Conservation (phyloP, 345 rosid species). For the Draba incana region DNA sequence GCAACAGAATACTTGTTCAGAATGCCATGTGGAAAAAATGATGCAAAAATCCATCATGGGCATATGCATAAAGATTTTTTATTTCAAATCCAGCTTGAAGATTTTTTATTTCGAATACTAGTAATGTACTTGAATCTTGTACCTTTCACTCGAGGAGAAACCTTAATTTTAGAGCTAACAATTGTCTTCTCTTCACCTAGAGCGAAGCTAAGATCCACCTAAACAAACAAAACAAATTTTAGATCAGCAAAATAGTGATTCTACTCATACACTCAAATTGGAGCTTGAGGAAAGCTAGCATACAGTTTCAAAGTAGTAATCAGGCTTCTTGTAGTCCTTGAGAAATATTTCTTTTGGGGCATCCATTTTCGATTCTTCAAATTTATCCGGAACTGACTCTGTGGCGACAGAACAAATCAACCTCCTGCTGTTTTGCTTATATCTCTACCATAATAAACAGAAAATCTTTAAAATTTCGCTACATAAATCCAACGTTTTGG, state of each 20-base stretch:
- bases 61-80: too few species aligned
- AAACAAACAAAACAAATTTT: conserved; percentile 32
- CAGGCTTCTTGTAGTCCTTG: conserved; percentile 92
- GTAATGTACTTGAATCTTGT: conserved; percentile 8
- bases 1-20: conserved; percentile 28
- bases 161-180: conserved; percentile 80
- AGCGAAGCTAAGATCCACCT: conserved; percentile 84
- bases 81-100: conserved; percentile 4
- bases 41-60: background rate
- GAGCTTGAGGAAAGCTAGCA: conserved; percentile 9
- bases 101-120: background rate
- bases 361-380: conserved; percentile 76
- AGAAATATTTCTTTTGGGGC: conserved; percentile 86
- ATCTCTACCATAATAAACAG: conserved; percentile 52
- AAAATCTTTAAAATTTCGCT: conserved; percentile 14
- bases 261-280: background rate
- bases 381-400: conserved; percentile 58
- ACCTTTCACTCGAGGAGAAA: conserved; percentile 85
- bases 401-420: conserved; percentile 80
- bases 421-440: conserved; percentile 53
- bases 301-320: conserved; percentile 89
- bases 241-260: conserved; percentile 21
- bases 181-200: conserved; percentile 94
- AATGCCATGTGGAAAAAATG: conserved; percentile 2
- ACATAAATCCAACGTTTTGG: conserved; percentile 27